Evolutionary conservation across 1,284 basidiomycete genomes (phyloP).

Genomic region (Tylopilus sp.): DNA sequence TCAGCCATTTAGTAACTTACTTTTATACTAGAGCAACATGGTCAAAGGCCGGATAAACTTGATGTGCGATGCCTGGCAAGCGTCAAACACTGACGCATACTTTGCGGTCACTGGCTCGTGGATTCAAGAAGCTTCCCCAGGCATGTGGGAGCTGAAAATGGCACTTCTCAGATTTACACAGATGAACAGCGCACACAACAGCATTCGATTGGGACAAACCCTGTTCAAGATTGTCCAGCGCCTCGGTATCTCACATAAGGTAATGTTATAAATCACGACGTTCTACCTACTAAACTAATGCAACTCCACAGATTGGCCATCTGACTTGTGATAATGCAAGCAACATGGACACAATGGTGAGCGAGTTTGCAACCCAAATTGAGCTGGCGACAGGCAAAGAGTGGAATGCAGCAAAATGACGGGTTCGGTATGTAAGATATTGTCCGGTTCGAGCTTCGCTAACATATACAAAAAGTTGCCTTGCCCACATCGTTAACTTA

Average conservation of each 20-base stretch:
- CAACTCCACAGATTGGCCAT: not conserved
- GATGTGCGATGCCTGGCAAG: constrained; percentile 7
- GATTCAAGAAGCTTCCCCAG: not conserved
- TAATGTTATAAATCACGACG: not conserved
- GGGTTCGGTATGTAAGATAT: too few relatives aligned
- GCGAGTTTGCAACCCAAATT: not conserved
- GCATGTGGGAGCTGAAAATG: not conserved
- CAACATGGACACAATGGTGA: not conserved
- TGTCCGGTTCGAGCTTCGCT: too few relatives aligned
- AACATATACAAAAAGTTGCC: not conserved
- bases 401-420: too few relatives aligned
- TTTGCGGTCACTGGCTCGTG: not conserved
- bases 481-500: constrained; percentile 4
- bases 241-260: not conserved
- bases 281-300: too few relatives aligned
- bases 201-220: not conserved
- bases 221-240: not conserved
- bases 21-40: too few relatives aligned
- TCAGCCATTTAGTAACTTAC: too few relatives aligned
- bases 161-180: not conserved
- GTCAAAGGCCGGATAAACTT: not conserved
- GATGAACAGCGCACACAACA: not conserved
- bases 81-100: not conserved
- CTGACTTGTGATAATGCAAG: constrained; percentile 1
- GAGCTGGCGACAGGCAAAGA: too few relatives aligned